A percentile compares a stretch with the other conserved stretches of the same genome.
phyloP scores from a whole-genome alignment of 2,329 filamentous ascomycete genomes.

The Nannizzia gypsea region DNA sequence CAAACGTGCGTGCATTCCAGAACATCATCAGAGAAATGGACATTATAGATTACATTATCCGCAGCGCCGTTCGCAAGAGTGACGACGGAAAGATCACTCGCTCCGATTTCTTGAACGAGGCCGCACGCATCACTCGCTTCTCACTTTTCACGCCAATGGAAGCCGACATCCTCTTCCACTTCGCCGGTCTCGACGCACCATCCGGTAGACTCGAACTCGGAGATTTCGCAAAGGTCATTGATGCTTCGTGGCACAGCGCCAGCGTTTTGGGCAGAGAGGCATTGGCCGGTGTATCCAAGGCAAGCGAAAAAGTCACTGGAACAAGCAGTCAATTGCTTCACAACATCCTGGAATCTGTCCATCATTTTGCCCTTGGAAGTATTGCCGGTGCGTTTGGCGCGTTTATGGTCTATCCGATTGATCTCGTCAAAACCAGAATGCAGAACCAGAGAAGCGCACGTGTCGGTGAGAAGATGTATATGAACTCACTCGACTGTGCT shows the following conservation, averaged over 20 bases:
- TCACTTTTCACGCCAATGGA: constrained; percentile 97
- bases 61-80: constrained; percentile 73
- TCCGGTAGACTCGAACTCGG: constrained; percentile 68
- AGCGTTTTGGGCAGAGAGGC: constrained; percentile 43
- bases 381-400: constrained; percentile 92
- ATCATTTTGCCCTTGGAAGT: constrained; percentile 84
- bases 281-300: constrained; percentile 30
- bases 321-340: constrained; percentile 48
- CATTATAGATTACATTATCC: constrained; percentile 83
- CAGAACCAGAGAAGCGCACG: constrained; percentile 83
- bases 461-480: constrained; percentile 81
- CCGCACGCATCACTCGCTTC: constrained; percentile 80
- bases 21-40: constrained; percentile 98
- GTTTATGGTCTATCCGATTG: constrained; percentile 99
- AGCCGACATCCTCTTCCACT: constrained; percentile 96
- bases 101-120: constrained; percentile 88
- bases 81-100: constrained; percentile 85
- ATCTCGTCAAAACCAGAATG: constrained; percentile 95
- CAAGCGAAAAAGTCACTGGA: constrained; percentile 43
- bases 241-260: constrained; percentile 74
- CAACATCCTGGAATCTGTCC: constrained; percentile 60
- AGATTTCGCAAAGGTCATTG: constrained; percentile 91
- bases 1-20: constrained; percentile 94
- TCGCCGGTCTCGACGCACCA: constrained; percentile 81
- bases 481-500: constrained; percentile 93